Base-by-base conservation (phyloP, 371 early-diverging fungal genomes). In the Catenaria anguillulae region DNA sequence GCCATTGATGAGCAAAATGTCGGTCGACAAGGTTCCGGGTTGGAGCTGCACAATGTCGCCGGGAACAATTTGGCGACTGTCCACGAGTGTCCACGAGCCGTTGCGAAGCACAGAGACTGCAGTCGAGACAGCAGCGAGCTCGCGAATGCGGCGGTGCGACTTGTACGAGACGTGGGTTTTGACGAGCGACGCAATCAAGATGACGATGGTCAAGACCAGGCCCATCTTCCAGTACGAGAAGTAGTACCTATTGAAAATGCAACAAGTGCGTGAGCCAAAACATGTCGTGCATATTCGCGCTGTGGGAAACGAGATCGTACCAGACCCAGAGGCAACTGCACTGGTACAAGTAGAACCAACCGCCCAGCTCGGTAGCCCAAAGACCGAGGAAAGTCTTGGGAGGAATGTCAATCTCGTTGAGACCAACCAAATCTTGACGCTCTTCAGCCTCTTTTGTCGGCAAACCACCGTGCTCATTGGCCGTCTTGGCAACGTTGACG, bases 1-100 rank as follows among this genome's bases (percentile, higher is more conserved):
- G 54, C 93, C 92, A 17, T 73, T 71, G 8, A 89, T 64, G 26
- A 93, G 67, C 5, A 81, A 73, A 36, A 77, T 78, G 69, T 89
- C 89, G 66, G 36, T 36, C n/a, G 58, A 24, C 2, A 58, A 13
- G 15, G 13, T 21, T n/a, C 40, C 43, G 19, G 58, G 24, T 13
- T 13, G 3, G 24, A 58, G 24, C 26, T 10, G 26, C 15, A 58
- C 31, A 1, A 58, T 15, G 31, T 58, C 58, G 13, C 58, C 58
- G 2, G 58, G 58, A 6, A 21, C 58, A 3, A 35, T 15, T 4
- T 33, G 24, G 31, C 43, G 26, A 8, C 17, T 15, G 31, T 58
- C 40, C 21, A 58, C 58, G 5, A 42, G 15, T 12, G 42, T 29
- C 36, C 33, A 58, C 43, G 58, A 12, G 24, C 58, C 43, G 42